Percentiles rank a stretch among this genome's conserved stretches.
Conservation (phyloP, 305 asterid genomes). For the Fraxinus xanthoxyloides region DNA sequence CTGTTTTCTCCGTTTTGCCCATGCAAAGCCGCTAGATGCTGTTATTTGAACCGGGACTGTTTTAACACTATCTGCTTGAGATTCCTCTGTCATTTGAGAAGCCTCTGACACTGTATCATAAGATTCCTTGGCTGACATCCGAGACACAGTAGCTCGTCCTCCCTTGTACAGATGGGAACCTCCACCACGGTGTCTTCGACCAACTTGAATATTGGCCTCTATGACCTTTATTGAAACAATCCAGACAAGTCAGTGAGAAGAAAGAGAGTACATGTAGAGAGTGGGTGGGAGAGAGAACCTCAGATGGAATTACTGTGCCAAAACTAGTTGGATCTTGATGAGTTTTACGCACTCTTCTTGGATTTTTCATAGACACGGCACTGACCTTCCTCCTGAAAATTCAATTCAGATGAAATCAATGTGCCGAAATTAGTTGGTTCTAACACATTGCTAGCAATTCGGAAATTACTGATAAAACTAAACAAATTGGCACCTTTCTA, state of each 20-base stretch:
- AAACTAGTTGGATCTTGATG: slow-evolving; percentile 56
- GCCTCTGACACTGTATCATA: slow-evolving; percentile 65
- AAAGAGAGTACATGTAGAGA: neutral
- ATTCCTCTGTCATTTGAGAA: slow-evolving; percentile 55
- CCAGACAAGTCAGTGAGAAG: neutral
- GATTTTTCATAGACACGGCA: slow-evolving; percentile 39
- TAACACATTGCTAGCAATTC: neutral
- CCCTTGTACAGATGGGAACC: slow-evolving; percentile 33
- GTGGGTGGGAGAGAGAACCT: slow-evolving; percentile 43
- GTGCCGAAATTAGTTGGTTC: neutral
- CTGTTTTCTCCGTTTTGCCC: slow-evolving; percentile 56
- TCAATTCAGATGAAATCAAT: neutral
- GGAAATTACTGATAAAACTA: neutral
- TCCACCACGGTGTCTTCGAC: slow-evolving; percentile 33
- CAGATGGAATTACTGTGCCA: slow-evolving; percentile 41
- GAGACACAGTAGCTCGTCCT: slow-evolving; percentile 42
- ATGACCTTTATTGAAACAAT: slow-evolving; percentile 38
- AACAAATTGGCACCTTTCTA: neutral
- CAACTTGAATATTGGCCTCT: slow-evolving; percentile 35
- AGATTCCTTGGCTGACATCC: slow-evolving; percentile 42
- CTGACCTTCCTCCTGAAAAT: slow-evolving; percentile 55
- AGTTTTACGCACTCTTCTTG: slow-evolving; percentile 49
- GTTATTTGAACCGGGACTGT: slow-evolving; percentile 55
- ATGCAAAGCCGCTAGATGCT: slow-evolving; percentile 44
- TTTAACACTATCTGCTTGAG: slow-evolving; percentile 44